Evolutionary conservation across 768 basidiomycete genomes (phyloP).

Genomic region (Lepiota venenata): DNA sequence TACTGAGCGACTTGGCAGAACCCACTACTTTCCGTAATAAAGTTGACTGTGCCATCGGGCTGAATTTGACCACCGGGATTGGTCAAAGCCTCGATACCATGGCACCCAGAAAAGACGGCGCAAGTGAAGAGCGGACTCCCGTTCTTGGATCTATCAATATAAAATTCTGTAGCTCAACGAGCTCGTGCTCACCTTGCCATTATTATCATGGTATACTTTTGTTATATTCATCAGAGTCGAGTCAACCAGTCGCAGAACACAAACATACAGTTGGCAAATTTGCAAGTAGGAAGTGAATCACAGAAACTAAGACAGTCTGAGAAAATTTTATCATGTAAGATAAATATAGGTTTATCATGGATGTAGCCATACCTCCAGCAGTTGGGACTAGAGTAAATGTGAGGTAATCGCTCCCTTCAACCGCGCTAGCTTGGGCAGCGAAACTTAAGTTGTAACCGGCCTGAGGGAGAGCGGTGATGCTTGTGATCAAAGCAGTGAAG

Average conservation of each 20-base stretch:
- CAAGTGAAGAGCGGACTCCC: conserved; percentile 32
- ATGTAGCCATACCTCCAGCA: too few relatives aligned
- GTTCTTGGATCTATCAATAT: conserved; percentile 15
- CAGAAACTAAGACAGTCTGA: conserved; percentile 30
- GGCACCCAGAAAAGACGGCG: conserved; percentile 27
- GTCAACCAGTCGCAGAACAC: conserved; percentile 20
- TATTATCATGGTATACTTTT: too few relatives aligned
- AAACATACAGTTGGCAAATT: conserved; percentile 27
- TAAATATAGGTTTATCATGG: too few relatives aligned
- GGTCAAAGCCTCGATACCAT: conserved; percentile 19
- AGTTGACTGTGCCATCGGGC: conserved; percentile 26
- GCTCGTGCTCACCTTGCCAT: too few relatives aligned
- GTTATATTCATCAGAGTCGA: conserved; percentile 18
- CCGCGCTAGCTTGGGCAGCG: conserved; percentile 23
- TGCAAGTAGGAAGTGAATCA: conserved; percentile 24
- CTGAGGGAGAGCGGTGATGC: too few relatives aligned
- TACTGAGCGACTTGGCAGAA: conserved; percentile 16
- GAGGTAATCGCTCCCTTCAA: conserved; percentile 26
- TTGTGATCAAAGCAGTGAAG: too few relatives aligned
- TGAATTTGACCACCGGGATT: conserved; percentile 30
- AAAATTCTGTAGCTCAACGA: too few relatives aligned
- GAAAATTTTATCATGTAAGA: background rate
- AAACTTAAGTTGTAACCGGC: conserved; percentile 14
- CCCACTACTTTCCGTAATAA: conserved; percentile 27
- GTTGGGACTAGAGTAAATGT: conserved; percentile 27